Evolutionary conservation across 352 stramenopile genomes (phyloP).

Genomic region (Globisporangium camurandrum): DNA sequence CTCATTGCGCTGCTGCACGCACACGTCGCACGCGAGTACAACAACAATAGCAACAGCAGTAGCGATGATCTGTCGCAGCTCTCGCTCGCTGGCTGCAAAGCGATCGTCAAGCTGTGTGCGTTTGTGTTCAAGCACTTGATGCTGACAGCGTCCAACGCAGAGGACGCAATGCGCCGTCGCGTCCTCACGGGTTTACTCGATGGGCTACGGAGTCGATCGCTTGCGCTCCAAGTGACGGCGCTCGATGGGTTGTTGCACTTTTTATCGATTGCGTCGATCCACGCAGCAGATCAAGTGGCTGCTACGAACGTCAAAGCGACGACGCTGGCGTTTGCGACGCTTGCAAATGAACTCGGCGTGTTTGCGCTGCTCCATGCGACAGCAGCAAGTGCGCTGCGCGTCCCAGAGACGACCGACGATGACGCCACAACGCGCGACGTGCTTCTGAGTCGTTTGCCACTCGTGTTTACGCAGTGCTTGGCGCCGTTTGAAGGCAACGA

Average conservation of each 20-base stretch:
- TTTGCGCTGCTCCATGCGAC: conserved; percentile 65
- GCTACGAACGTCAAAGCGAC: conserved; percentile 16
- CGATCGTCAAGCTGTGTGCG: conserved; percentile 61
- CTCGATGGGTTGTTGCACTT: conserved; percentile 73
- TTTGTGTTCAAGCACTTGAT: conserved; percentile 76
- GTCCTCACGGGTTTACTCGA: conserved; percentile 56
- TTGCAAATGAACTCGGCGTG: conserved; percentile 66
- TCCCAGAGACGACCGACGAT: conserved; percentile 5
- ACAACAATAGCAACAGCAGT: too few relatives aligned
- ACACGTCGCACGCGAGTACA: conserved; percentile 54
- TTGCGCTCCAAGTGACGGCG: conserved; percentile 59
- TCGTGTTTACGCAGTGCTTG: conserved; percentile 85
- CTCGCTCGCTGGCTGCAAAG: conserved; percentile 35
- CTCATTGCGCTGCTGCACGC: conserved; percentile 37
- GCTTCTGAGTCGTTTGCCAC: conserved; percentile 56
- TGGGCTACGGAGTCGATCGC: conserved; percentile 53
- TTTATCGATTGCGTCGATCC: conserved; percentile 34
- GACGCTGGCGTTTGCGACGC: conserved; percentile 38
- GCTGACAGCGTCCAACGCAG: conserved; percentile 29
- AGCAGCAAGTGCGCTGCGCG: conserved; percentile 38
- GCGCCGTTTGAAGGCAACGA: conserved; percentile 67
- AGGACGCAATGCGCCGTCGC: conserved; percentile 38
- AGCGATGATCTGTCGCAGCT: conserved; percentile 14
- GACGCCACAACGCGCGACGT: conserved; percentile 21
- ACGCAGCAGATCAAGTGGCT: conserved; percentile 1